Percentiles rank a stretch among this genome's conserved stretches.
Evolutionary conservation across 2,329 filamentous ascomycete species (phyloP).

Genomic region (Tolypocladium tropicale): DNA sequence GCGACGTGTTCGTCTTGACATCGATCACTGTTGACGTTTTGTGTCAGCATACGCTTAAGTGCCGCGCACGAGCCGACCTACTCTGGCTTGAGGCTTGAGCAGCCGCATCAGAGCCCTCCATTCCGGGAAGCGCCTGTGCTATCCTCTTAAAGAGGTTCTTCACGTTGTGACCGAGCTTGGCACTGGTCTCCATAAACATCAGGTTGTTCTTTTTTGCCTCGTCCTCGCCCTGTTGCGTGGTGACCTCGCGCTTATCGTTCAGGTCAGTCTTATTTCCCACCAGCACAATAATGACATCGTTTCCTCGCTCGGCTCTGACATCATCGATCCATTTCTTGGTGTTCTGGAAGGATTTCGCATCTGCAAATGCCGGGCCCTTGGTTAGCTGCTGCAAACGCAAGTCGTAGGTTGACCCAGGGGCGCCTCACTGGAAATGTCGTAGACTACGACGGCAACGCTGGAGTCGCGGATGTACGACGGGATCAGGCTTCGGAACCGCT

Average conservation of each 20-base stretch:
- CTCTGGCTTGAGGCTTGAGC: constrained; percentile 66
- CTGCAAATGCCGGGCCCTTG: constrained; percentile 26
- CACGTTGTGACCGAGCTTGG: constrained; percentile 95
- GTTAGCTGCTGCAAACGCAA: not conserved
- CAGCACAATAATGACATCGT: constrained; percentile 97
- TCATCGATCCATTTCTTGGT: constrained; percentile 99
- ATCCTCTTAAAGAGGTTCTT: constrained; percentile 97
- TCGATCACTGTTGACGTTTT: constrained; percentile 61
- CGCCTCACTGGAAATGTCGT: constrained; percentile 79
- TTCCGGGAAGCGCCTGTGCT: constrained; percentile 92
- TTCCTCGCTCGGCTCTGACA: constrained; percentile 88
- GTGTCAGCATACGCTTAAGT: not conserved
- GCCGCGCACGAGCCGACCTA: constrained; percentile 33
- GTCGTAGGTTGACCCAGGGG: not conserved
- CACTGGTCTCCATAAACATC: constrained; percentile 99
- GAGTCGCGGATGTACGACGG: constrained; percentile 98
- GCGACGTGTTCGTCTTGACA: constrained; percentile 71
- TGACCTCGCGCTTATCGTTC: constrained; percentile 96
- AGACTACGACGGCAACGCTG: constrained; percentile 94
- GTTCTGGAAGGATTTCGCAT: constrained; percentile 95
- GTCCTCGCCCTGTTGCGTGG: constrained; percentile 90
- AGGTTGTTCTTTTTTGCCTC: constrained; percentile 96
- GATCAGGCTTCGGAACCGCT: constrained; percentile 92
- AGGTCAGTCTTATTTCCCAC: constrained; percentile 99
- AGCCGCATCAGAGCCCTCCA: constrained; percentile 82